Conservation (phyloP, 495 filamentous ascomycete species). For the Cairneyella variabilis region DNA sequence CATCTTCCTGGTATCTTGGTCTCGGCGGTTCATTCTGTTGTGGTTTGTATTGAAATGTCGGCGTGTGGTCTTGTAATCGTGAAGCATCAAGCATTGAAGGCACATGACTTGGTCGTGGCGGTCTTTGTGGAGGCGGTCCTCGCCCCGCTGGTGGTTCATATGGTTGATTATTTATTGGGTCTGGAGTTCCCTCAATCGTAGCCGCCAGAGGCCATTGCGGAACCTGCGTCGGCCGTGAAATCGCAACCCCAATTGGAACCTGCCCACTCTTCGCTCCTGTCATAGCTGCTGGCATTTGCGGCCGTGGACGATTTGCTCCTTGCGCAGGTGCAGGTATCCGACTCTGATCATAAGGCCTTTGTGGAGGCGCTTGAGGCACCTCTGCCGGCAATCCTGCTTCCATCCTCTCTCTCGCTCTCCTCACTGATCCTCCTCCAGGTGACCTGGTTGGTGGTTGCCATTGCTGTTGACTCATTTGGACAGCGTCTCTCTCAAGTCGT, state of each 20-base stretch:
- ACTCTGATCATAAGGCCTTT: constrained; percentile 26
- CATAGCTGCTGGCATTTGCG: constrained; percentile 28
- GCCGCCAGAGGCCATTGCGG: constrained; percentile 52
- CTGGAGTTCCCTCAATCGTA: constrained; percentile 36
- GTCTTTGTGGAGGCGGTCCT: constrained; percentile 62
- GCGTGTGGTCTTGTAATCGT: constrained; percentile 45
- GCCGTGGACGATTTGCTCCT: constrained; percentile 27
- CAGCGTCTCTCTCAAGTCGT: not conserved
- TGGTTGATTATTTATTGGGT: constrained; percentile 28
- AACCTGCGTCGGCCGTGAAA: constrained; percentile 48
- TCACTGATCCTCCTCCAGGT: constrained; percentile 7
- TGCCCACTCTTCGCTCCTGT: constrained; percentile 36
- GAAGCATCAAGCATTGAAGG: constrained; percentile 49
- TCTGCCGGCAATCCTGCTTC: constrained; percentile 36
- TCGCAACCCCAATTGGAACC: constrained; percentile 38
- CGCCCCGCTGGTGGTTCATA: constrained; percentile 47
- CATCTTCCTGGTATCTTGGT: constrained; percentile 16
- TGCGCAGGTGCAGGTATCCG: constrained; percentile 27
- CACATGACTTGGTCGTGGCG: constrained; percentile 59
- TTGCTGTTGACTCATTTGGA: constrained; percentile 23
- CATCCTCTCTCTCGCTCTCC: constrained; percentile 43
- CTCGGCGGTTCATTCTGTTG: constrained; percentile 27
- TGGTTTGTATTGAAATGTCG: constrained; percentile 47
- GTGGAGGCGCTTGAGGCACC: constrained; percentile 32
- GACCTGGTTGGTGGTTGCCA: constrained; percentile 12